A percentile compares a stretch with the other conserved stretches of the same genome.
Conservation (phyloP, 2,329 filamentous ascomycete genomes). For the Calonectria pseudoturangicola region DNA sequence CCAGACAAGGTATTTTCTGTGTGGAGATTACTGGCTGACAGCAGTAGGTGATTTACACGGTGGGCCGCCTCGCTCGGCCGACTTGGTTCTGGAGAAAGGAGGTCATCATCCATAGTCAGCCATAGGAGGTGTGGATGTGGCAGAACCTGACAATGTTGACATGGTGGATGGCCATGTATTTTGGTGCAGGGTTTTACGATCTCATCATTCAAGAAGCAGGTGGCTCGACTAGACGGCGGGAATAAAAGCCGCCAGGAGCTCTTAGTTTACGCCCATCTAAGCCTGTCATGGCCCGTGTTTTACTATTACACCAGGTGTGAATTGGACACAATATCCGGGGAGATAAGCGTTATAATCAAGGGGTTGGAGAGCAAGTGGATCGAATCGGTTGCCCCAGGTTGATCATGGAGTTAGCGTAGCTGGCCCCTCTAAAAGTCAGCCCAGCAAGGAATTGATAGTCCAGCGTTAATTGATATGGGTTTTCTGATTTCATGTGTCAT, state of each 20-base stretch:
- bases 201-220: neutral
- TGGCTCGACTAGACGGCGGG: neutral
- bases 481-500: conserved; percentile 35
- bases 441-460: conserved; percentile 35
- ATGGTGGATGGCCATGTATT: conserved; percentile 36
- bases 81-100: conserved; percentile 8
- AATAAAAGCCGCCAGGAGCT: neutral
- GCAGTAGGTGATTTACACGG: conserved; percentile 19
- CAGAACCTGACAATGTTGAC: conserved; percentile 25
- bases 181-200: conserved; percentile 30
- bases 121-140: conserved; percentile 38
- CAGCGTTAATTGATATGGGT: conserved; percentile 33
- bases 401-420: conserved; percentile 10
- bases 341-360: neutral
- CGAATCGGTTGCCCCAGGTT: neutral
- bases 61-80: conserved; percentile 13
- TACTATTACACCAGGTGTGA: neutral
- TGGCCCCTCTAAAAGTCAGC: neutral
- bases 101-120: conserved; percentile 26
- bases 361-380: conserved; percentile 1
- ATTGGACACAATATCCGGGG: conserved; percentile 1
- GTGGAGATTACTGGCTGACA: conserved; percentile 2
- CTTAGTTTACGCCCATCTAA: neutral
- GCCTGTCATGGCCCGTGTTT: neutral
- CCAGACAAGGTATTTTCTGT: neutral